These are phyloP conservation scores for Boletus semigastroideus DNA, from an alignment of 1,284 basidiomycete genomes.

Conservation along the genomic window DNA sequence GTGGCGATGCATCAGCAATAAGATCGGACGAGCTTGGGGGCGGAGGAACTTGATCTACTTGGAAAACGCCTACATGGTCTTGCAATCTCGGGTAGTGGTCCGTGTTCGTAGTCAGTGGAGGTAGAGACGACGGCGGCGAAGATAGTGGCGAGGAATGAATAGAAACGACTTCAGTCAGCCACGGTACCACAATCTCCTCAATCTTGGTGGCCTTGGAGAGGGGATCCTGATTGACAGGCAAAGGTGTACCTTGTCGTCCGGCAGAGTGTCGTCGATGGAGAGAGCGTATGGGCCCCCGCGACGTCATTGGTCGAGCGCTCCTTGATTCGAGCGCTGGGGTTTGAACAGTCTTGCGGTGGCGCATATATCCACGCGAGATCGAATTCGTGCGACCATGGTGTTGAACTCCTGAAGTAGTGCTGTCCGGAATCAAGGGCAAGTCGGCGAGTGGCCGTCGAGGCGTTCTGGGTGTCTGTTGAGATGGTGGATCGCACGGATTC, in stretches of 20 bases:
- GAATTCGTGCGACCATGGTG: not conserved
- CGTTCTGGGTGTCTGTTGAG: slow-evolving; percentile 13
- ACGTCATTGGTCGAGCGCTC: not conserved
- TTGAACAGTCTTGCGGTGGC: not conserved
- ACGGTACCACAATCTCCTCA: slow-evolving; percentile 16
- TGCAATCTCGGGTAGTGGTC: not conserved
- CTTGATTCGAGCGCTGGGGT: not conserved
- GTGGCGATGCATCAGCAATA: slow-evolving; percentile 13
- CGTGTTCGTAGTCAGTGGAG: not conserved
- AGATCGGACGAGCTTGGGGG: not conserved
- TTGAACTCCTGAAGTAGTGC: not conserved
- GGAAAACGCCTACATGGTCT: not conserved
- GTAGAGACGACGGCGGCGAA: slow-evolving; percentile 8
- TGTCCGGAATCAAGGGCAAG: slow-evolving; percentile 6
- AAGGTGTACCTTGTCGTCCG: not conserved
- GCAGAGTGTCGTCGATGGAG: not conserved
- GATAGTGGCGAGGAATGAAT: slow-evolving; percentile 20
- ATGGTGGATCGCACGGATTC: not conserved
- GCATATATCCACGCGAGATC: slow-evolving; percentile 15
- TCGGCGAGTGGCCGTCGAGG: slow-evolving; percentile 23
- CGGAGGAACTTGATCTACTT: not conserved
- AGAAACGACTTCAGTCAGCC: slow-evolving; percentile 15
- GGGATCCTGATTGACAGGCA: not conserved
- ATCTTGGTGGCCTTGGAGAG: slow-evolving; percentile 17
- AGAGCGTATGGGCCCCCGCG: not conserved